Evolutionary conservation across 2,329 filamentous ascomycete species (phyloP).

Genomic region (Alternaria hordeiaustralica): DNA sequence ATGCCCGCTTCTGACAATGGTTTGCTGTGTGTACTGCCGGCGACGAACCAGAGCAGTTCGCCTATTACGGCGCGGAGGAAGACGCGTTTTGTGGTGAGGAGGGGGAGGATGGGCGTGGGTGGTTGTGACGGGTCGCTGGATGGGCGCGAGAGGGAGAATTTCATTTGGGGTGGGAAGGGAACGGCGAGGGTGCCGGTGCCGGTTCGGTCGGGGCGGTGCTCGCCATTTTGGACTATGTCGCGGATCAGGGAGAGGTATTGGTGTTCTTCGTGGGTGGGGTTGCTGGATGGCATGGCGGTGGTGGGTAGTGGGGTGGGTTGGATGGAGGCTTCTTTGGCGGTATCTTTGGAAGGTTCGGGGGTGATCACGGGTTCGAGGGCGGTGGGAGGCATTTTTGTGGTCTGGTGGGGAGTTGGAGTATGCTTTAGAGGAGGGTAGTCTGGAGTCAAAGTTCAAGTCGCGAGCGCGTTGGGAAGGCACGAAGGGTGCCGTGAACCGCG

Average conservation of each 20-base stretch:
- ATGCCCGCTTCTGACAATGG: slow-evolving; percentile 80
- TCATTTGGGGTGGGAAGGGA: slow-evolving; percentile 85
- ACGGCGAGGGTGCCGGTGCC: slow-evolving; percentile 91
- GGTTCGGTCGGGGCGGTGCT: slow-evolving; percentile 89
- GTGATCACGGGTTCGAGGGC: slow-evolving; percentile 33
- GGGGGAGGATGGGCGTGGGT: slow-evolving; percentile 74
- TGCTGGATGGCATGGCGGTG: slow-evolving; percentile 14
- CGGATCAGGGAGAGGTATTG: slow-evolving; percentile 92
- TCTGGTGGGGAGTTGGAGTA: neutral
- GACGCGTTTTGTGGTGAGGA: slow-evolving; percentile 96
- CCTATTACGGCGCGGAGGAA: slow-evolving; percentile 88
- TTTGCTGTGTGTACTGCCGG: slow-evolving; percentile 79
- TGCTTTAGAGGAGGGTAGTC: neutral
- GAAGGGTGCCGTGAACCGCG: slow-evolving; percentile 30
- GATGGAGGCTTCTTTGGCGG: slow-evolving; percentile 24
- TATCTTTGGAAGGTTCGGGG: slow-evolving; percentile 24
- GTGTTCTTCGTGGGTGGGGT: slow-evolving; percentile 76
- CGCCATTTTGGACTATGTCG: slow-evolving; percentile 80
- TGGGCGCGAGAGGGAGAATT: slow-evolving; percentile 77
- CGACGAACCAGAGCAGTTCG: slow-evolving; percentile 96
- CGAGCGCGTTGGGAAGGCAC: slow-evolving; percentile 31
- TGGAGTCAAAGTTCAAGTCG: slow-evolving; percentile 2
- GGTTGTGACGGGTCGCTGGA: slow-evolving; percentile 49
- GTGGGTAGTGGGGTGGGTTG: slow-evolving; percentile 17
- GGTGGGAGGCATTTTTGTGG: slow-evolving; percentile 35